These are phyloP conservation scores for Fragaria iinumae DNA, from an alignment of 306 rosid species.

Conservation along the genomic window DNA sequence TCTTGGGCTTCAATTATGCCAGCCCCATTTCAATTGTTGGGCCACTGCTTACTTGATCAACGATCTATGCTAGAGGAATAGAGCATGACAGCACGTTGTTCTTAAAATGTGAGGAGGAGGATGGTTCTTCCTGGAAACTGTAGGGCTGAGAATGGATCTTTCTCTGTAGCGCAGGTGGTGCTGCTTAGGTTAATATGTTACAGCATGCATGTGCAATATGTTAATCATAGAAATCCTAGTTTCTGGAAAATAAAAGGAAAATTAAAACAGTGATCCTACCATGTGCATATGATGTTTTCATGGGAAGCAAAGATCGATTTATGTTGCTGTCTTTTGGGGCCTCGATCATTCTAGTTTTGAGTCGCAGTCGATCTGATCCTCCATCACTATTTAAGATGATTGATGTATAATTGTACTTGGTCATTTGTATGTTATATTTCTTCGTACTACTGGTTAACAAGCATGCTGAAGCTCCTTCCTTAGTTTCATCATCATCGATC, in stretches of 20 bases:
- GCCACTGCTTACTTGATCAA: background rate
- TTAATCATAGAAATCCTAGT: background rate
- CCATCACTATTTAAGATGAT: background rate
- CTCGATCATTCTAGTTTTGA: background rate
- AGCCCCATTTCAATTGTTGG: background rate
- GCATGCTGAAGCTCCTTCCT: background rate
- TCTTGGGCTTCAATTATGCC: background rate
- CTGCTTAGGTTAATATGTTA: background rate
- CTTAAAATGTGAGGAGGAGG: background rate
- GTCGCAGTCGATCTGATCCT: background rate
- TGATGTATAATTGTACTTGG: background rate
- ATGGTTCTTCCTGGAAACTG: background rate
- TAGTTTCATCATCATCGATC: background rate
- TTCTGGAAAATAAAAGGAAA: background rate
- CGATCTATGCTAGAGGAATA: background rate
- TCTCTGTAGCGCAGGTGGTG: background rate
- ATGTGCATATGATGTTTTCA: background rate
- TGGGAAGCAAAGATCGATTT: background rate
- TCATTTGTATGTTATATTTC: background rate
- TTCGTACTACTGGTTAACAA: background rate
- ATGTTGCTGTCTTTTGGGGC: constrained; percentile 8
- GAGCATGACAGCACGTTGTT: background rate
- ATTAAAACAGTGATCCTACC: background rate
- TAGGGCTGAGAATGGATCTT: background rate
- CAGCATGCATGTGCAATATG: background rate